phyloP scores from a whole-genome alignment of 2,329 filamentous ascomycete species.

The Macrophomina tecta region DNA sequence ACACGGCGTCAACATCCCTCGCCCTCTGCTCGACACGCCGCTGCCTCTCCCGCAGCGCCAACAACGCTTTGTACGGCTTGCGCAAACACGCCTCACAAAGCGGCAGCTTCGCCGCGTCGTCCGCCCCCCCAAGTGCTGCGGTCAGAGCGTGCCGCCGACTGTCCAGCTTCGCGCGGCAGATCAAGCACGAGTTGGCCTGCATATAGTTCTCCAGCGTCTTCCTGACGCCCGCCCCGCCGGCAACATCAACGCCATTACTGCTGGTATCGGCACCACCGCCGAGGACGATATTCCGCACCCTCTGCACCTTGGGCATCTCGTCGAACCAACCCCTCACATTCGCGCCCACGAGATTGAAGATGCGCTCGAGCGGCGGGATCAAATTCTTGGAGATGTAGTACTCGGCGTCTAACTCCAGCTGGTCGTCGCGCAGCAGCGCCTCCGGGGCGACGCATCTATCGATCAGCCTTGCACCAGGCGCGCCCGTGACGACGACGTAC shows the following conservation, averaged over 20 bases:
- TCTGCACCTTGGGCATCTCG: slow-evolving; percentile 91
- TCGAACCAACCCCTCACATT: slow-evolving; percentile 93
- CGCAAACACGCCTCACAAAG: slow-evolving; percentile 66
- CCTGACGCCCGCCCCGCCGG: slow-evolving; percentile 45
- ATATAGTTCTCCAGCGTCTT: slow-evolving; percentile 95
- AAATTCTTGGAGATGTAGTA: slow-evolving; percentile 98
- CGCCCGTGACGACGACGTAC: slow-evolving; percentile 90
- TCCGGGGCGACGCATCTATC: slow-evolving; percentile 92
- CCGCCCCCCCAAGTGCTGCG: slow-evolving; percentile 8
- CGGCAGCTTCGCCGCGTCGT: slow-evolving; percentile 40
- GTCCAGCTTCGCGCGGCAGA: slow-evolving; percentile 70
- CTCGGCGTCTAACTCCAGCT: slow-evolving; percentile 85
- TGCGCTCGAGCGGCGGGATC: slow-evolving; percentile 91
- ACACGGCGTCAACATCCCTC: slow-evolving; percentile 71
- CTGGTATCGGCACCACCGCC: slow-evolving; percentile 25
- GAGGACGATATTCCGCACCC: slow-evolving; percentile 66
- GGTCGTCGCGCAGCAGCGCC: slow-evolving; percentile 75
- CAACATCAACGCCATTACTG: no score
- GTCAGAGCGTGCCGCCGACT: background rate
- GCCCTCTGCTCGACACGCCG: slow-evolving; percentile 68
- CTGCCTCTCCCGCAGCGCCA: slow-evolving; percentile 68
- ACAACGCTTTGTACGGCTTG: slow-evolving; percentile 65
- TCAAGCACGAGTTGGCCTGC: slow-evolving; percentile 76
- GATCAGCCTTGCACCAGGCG: slow-evolving; percentile 81
- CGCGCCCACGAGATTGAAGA: slow-evolving; percentile 94